Base-by-base conservation (phyloP, 306 rosid species). In the Amphicarpaea edgeworthii region DNA sequence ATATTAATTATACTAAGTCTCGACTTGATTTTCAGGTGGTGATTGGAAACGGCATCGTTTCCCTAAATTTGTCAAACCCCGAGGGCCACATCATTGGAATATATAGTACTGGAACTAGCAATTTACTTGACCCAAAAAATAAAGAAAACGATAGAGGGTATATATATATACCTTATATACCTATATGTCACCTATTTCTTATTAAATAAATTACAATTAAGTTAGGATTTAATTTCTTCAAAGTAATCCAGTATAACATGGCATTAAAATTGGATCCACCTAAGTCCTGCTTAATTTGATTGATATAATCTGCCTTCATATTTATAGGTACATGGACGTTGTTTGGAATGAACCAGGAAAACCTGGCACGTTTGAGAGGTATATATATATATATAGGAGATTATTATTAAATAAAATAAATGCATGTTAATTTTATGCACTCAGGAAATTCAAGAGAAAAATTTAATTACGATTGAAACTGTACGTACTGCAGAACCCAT, bases 241-340 rank as follows among this genome's bases (percentile, higher is more conserved):
- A 32, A 60, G 3, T 15, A 60, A 28, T 32, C 15, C 6, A n/a
- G 10, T 60, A 57, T 26, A 24, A 1, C 1, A 34, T 70, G 12
- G 8, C 34, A 57, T 9, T 5, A n/a, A 55, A 40, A 40, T 14
- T 38, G 24, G 17, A 34, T 34, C 40, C 40, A 34, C 8, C 6
- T 34, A 34, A 34, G 1, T 6, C 8, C 40, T 6, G 40, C 2
- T 14, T n/a, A n/a, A n/a, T n/a, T 68, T 5, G 28, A 15, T 67
- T 21, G 47, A 75, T 28, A 45, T 40, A 68, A 26, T 49, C 41
- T 16, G 6, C 19, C 20, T 55, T 63, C 2, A 63, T 67, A 59
- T 49, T 67, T 49, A 32, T 21, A 93, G 98, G 82, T 93, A 93
- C 73, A 79, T 86, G 55, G 96, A 93, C 58, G 82, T 85, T 15